Percentiles rank a stretch among this genome's conserved stretches.
Evolutionary conservation across 768 basidiomycete genomes (phyloP).

Genomic region (Rhodotorula kratochvilovae): DNA sequence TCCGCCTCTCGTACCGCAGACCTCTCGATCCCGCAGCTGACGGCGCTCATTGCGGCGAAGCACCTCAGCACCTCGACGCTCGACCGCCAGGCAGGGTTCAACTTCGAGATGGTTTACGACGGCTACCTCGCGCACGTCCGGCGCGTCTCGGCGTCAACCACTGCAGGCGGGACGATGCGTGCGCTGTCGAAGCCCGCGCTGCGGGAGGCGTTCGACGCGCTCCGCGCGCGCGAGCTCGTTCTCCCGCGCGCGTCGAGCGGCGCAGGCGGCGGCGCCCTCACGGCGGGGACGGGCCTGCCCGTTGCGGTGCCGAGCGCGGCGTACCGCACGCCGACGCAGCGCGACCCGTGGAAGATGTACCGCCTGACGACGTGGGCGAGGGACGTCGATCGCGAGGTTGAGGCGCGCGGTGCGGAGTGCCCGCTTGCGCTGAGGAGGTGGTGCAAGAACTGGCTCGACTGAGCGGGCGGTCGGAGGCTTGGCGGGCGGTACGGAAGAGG

Average conservation of each 20-base stretch:
- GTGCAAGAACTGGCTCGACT: conserved; percentile 28
- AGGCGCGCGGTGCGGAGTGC: conserved; percentile 15
- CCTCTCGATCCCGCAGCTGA: conserved; percentile 67
- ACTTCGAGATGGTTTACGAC: conserved; percentile 85
- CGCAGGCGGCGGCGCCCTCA: neutral
- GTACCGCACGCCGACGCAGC: conserved; percentile 14
- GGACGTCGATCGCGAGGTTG: conserved; percentile 24
- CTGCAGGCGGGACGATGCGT: conserved; percentile 4
- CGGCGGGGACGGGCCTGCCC: conserved; percentile 6
- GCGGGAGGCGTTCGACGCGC: conserved; percentile 32
- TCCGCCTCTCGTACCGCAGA: conserved; percentile 45
- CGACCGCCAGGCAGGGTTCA: conserved; percentile 72
- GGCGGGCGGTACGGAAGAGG: too few species aligned
- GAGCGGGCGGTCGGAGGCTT: neutral
- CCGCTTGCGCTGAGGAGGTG: conserved; percentile 22
- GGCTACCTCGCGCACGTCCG: conserved; percentile 44
- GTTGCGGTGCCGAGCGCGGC: neutral
- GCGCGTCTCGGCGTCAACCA: conserved; percentile 17
- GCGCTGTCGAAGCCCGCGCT: conserved; percentile 1
- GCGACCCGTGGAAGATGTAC: conserved; percentile 27
- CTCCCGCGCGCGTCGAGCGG: conserved; percentile 21
- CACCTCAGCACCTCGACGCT: conserved; percentile 58
- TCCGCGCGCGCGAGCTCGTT: conserved; percentile 27
- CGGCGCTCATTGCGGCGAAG: conserved; percentile 70
- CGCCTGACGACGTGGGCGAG: conserved; percentile 21